Percentiles rank a stretch among this genome's conserved stretches.
Evolutionary conservation across 2,329 filamentous ascomycete species (phyloP).

Genomic region (Fonsecaea nubica): DNA sequence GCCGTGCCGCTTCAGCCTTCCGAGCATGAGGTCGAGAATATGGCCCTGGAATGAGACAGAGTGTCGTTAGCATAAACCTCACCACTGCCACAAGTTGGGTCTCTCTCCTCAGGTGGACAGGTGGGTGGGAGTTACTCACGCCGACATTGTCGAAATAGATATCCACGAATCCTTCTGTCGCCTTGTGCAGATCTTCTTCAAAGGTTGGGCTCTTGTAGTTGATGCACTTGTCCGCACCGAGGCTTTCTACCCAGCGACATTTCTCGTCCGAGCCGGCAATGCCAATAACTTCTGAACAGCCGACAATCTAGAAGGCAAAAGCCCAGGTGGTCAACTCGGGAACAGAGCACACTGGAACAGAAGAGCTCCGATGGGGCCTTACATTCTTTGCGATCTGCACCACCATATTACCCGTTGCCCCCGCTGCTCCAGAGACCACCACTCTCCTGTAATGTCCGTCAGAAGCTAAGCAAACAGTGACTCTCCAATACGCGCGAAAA

Average conservation of each 20-base stretch:
- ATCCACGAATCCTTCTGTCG: constrained; percentile 56
- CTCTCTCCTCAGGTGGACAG: background rate
- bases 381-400: constrained; percentile 55
- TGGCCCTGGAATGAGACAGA: constrained; percentile 20
- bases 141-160: constrained; percentile 72
- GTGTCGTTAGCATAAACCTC: background rate
- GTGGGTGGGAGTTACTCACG: constrained; percentile 10
- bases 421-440: constrained; percentile 77
- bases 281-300: constrained; percentile 65
- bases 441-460: constrained; percentile 56
- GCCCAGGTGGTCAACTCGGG: background rate
- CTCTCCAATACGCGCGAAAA: background rate
- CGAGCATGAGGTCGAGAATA: constrained; percentile 38
- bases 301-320: constrained; percentile 64
- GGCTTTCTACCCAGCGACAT: constrained; percentile 68
- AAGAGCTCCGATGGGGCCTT: background rate
- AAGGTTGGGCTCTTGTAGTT: constrained; percentile 71
- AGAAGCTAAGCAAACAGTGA: background rate
- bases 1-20: constrained; percentile 28
- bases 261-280: constrained; percentile 72
- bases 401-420: constrained; percentile 76
- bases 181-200: constrained; percentile 53
- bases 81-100: background rate
- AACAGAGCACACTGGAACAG: background rate
- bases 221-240: constrained; percentile 68